phyloP scores from a whole-genome alignment of 768 basidiomycete genomes.

The Russula vinacea region DNA sequence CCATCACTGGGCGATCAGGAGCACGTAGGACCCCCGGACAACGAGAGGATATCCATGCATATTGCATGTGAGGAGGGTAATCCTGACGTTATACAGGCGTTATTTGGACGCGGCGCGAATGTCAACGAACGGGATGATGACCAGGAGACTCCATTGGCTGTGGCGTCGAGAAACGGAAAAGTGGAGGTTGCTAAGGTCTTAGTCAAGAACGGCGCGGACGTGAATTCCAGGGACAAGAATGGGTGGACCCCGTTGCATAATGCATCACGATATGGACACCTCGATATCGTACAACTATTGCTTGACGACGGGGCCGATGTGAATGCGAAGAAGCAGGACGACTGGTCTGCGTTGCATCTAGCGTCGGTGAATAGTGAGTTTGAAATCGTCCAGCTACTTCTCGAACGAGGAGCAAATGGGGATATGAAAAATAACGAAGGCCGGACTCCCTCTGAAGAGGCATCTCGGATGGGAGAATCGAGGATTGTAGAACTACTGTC shows the following conservation, averaged over 20 bases:
- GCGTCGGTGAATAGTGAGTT: not conserved
- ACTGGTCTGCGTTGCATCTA: slow-evolving; percentile 1
- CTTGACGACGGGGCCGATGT: not conserved
- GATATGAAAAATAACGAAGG: not conserved
- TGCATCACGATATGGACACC: not conserved
- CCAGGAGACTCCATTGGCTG: not conserved
- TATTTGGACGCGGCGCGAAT: not conserved
- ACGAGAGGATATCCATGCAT: not conserved
- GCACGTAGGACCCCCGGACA: not conserved
- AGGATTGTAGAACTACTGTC: not conserved
- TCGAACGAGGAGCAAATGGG: not conserved
- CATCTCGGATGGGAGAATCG: not conserved
- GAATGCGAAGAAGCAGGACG: not conserved
- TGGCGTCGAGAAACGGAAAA: not conserved
- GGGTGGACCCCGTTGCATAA: not conserved
- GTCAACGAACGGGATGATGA: not conserved
- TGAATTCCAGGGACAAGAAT: not conserved
- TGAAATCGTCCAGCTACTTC: not conserved
- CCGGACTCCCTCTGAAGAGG: not conserved
- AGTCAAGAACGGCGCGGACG: not conserved
- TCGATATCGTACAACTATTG: not conserved
- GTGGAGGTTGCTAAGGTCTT: not conserved
- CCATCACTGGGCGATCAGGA: too few species aligned
- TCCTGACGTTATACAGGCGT: not conserved
- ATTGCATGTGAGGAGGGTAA: not conserved